phyloP scores from a whole-genome alignment of 2,329 filamentous ascomycete genomes.

The Talaromyces sp. region DNA sequence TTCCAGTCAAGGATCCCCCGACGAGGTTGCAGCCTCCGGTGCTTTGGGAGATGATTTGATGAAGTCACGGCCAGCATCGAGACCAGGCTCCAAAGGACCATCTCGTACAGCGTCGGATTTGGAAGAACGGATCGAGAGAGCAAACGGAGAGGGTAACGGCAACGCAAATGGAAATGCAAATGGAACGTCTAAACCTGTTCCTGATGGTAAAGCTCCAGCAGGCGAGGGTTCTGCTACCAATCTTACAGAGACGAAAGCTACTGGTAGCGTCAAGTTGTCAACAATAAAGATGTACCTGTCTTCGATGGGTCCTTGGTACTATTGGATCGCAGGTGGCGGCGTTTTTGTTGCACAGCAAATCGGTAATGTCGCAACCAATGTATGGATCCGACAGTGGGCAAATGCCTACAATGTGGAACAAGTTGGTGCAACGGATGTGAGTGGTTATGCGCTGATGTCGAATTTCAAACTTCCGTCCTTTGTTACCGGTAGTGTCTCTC shows the following conservation, averaged over 20 bases:
- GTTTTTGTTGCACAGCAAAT: slow-evolving; percentile 82
- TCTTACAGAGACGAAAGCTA: slow-evolving; percentile 71
- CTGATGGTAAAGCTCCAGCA: slow-evolving; percentile 39
- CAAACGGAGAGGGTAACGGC: slow-evolving; percentile 48
- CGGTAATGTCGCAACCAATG: slow-evolving; percentile 78
- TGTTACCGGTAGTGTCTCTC: slow-evolving; percentile 35
- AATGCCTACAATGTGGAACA: slow-evolving; percentile 69
- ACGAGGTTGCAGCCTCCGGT: slow-evolving; percentile 79
- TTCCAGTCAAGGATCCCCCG: slow-evolving; percentile 68
- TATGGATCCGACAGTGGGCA: slow-evolving; percentile 95
- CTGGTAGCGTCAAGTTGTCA: slow-evolving; percentile 79
- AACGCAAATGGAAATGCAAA: slow-evolving; percentile 51
- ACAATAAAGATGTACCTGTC: slow-evolving; percentile 81
- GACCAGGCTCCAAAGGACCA: slow-evolving; percentile 65
- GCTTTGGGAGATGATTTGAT: slow-evolving; percentile 81
- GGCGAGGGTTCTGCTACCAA: slow-evolving; percentile 42
- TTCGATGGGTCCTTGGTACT: slow-evolving; percentile 96
- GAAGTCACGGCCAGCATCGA: slow-evolving; percentile 69
- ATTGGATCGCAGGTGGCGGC: slow-evolving; percentile 72
- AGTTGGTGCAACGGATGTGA: slow-evolving; percentile 30
- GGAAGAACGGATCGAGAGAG: slow-evolving; percentile 55
- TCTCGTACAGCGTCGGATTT: slow-evolving; percentile 76
- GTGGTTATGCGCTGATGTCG: slow-evolving; percentile 41
- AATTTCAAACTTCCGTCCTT: slow-evolving; percentile 37
- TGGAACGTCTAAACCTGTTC: slow-evolving; percentile 32